Percentiles rank a stretch among this genome's conserved stretches.
These are phyloP conservation scores for Spirogloea muscicola DNA, from an alignment of 139 green algal species.

Conservation along the genomic window DNA sequence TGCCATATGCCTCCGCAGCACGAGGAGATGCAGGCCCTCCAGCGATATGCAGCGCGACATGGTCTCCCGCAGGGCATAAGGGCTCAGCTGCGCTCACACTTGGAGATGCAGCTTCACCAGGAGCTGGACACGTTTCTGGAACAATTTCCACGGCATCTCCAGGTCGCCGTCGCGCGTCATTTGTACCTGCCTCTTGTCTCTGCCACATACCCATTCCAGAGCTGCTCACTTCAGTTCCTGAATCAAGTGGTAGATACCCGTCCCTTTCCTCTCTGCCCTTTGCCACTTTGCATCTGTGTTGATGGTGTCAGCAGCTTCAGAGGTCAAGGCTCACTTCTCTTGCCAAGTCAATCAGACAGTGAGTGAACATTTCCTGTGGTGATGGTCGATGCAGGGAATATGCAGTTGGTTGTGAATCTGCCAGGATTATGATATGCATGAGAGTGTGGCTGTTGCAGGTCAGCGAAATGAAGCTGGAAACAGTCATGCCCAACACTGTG, in stretches of 20 bases:
- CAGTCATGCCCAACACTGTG: background rate
- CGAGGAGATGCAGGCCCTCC: slow-evolving; percentile 4
- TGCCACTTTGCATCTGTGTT: too few relatives aligned
- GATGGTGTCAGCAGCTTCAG: too few relatives aligned
- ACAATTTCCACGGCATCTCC: slow-evolving; percentile 5
- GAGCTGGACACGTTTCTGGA: background rate
- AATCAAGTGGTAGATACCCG: slow-evolving; percentile 7
- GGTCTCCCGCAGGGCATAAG: background rate
- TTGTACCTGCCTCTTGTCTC: slow-evolving; percentile 3
- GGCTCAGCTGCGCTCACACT: too few relatives aligned
- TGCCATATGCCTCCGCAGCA: slow-evolving; percentile 7
- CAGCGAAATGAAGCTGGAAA: slow-evolving; percentile 5
- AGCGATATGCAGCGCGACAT: background rate
- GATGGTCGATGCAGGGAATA: too few relatives aligned
- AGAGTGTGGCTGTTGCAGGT: background rate
- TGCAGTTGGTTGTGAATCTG: too few relatives aligned
- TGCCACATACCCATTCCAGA: background rate
- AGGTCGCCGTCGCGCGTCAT: slow-evolving; percentile 7
- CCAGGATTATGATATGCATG: background rate
- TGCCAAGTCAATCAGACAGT: too few relatives aligned
- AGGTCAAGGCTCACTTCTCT: too few relatives aligned
- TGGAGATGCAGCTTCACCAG: background rate
- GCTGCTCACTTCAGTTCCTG: slow-evolving; percentile 9
- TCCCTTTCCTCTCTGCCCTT: too few relatives aligned
- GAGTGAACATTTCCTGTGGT: too few relatives aligned